Evolutionary conservation across 192 early-diverging fungal genomes (phyloP).

Genomic region (Coemansia sp.): DNA sequence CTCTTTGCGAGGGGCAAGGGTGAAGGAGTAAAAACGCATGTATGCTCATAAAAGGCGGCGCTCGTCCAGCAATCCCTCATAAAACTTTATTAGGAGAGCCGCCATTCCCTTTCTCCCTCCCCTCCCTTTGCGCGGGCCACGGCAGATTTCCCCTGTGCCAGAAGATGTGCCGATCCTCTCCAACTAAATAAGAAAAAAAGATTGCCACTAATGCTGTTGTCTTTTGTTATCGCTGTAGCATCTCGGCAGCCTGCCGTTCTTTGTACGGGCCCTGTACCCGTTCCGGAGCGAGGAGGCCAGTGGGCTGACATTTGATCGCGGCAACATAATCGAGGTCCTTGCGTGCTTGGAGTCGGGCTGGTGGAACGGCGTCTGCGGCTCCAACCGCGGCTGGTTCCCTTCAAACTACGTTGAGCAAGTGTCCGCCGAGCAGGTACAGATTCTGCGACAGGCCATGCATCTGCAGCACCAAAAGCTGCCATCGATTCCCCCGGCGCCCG

Average conservation of each 20-base stretch:
- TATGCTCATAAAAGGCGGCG: not conserved
- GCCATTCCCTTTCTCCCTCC: not conserved
- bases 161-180: not conserved
- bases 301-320: slow-evolving; percentile 76
- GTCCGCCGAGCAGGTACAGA: slow-evolving; percentile 54
- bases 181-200: not conserved
- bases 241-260: slow-evolving; percentile 37
- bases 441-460: slow-evolving; percentile 38
- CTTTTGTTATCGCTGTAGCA: slow-evolving; percentile 13
- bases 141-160: not conserved
- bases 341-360: slow-evolving; percentile 89
- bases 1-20: too few species aligned
- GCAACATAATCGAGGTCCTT: slow-evolving; percentile 87
- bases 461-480: slow-evolving; percentile 9
- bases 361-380: slow-evolving; percentile 91
- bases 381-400: slow-evolving; percentile 85
- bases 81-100: slow-evolving; percentile 2
- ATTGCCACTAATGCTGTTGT: not conserved
- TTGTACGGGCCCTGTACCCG: slow-evolving; percentile 80
- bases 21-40: not conserved
- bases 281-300: slow-evolving; percentile 77
- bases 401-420: slow-evolving; percentile 76
- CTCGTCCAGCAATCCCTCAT: slow-evolving; percentile 5
- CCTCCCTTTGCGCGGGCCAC: not conserved
- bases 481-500: not conserved